Evolutionary conservation across 1,284 basidiomycete genomes (phyloP), one percentile per base, ranked within the genome.

Genomic region (Apiotrichum porosum): DNA sequence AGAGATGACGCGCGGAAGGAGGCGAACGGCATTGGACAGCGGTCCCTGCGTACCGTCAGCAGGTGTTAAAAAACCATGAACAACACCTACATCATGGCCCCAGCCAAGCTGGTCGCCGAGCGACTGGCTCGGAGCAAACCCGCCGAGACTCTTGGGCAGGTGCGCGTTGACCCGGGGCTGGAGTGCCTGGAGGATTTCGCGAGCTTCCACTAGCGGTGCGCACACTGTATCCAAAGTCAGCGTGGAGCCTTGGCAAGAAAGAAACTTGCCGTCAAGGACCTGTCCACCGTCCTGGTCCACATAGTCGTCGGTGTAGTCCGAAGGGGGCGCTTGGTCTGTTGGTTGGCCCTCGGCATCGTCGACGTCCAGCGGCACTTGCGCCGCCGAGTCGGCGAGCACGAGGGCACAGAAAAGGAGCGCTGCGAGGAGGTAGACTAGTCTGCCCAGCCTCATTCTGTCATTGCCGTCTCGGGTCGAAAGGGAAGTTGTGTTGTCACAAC

Each of bases 81-180:
- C 28, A 14, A 33, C 13, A 49, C 57, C 18, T 32, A 65, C 65
- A 28, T 68, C 63, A 18, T 63, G 61, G 24, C 56, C 51, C 61
- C 62, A 66, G 23, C 66, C 67, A 3, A 71, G 47, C 2, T 61
- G 61, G 26, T 69, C 63, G 10, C 57, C 61, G 54, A 66, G 63
- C 17, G 57, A 54, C n/a, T 40, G 37, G 10, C 46, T 32, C 15
- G 57, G 54, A 8, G 57, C 47, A 5, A 46, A 18, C 2, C 53
- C 57, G 3, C 54, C 52, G 10, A 62, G 38, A 35, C 58, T 60
- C 34, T 52, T 56, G 19, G 60, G 50, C 13, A 64, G 52, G 44
- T 66, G 64, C 5, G 60, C 59, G 21, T 37, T 37, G 32, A 28
- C 48, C 0, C 42, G 30, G 12, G 66, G 64, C 37, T 64, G 53